Base-by-base conservation (phyloP, 2,329 filamentous ascomycete genomes). In the Fusarium sp. region DNA sequence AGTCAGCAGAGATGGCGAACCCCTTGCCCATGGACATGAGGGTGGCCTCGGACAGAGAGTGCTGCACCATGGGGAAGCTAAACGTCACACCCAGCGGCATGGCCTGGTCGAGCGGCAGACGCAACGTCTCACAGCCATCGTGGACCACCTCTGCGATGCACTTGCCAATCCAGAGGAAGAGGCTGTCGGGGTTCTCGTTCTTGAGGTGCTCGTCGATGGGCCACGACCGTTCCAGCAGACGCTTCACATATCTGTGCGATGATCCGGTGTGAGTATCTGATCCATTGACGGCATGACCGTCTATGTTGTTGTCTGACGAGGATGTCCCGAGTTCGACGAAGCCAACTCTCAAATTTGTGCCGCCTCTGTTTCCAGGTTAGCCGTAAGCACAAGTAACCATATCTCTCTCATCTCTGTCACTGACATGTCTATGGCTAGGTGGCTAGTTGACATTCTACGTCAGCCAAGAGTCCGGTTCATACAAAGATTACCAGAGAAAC, bases 141-240 rank as follows among this genome's bases (percentile, higher is more conserved):
- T 84, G 85, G 18, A 96, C 91, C 5, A 95, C 93, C 69, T 92
- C 87, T 16, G 92, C 92, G 76, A 97, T 94, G 78, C 92, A 93
- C 76, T 89, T 86, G 29, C 94, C 94, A 74, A 97, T 94, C 94
- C 94, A 97, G n/a, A 88, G 83, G 81, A 97, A 97, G 3, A 96
- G 85, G 67, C 92, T 91, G 66, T 94, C 91, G 1, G 92, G 90
- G 72, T 95, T 92, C 75, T 95, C 91, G 81, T 89, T 90, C 79
- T 95, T 95, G 72, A 95, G 83, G 64, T 92, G 89, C 48, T 95
- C 90, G 57, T 88, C 89, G 76, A 95, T 95, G 9, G 92, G 90
- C 93, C 93, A 95, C 64, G 89, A 90, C 73, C 88, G 92, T 80
- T 95, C 93, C 65, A 94, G 83, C 6, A 89, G 88, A 56, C 91